Evolutionary conservation across 2,329 filamentous ascomycete species (phyloP).

Genomic region (Tolypocladium album): DNA sequence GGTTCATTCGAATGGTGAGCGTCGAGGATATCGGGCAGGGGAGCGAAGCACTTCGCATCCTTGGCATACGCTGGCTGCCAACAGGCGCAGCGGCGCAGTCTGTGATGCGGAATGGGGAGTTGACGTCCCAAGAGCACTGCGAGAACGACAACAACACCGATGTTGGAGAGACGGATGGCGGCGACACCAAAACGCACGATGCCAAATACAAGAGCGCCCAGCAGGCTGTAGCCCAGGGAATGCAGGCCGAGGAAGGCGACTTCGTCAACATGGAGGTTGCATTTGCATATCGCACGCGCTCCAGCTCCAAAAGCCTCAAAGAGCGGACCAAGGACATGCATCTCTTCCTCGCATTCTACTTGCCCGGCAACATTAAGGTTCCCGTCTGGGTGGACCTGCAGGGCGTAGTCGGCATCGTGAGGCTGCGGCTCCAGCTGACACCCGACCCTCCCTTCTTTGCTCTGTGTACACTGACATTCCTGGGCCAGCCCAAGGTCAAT

Average conservation of each 20-base stretch:
- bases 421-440: conserved; percentile 59
- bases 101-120: conserved; percentile 46
- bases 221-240: conserved; percentile 37
- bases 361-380: conserved; percentile 41
- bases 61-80: conserved; percentile 63
- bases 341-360: conserved; percentile 60
- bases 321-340: conserved; percentile 58
- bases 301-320: conserved; percentile 50
- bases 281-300: conserved; percentile 59
- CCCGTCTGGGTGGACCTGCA: conserved; percentile 67
- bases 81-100: conserved; percentile 56
- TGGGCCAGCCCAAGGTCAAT: conserved; percentile 64
- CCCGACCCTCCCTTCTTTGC: conserved; percentile 69
- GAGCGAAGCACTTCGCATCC: conserved; percentile 57
- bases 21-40: conserved; percentile 69
- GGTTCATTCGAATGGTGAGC: conserved; percentile 61
- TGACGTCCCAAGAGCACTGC: conserved; percentile 26
- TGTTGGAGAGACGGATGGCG: conserved; percentile 6
- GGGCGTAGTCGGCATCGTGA: conserved; percentile 60
- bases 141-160: conserved; percentile 16
- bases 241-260: conserved; percentile 68
- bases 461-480: conserved; percentile 63
- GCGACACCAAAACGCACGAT: conserved; percentile 15
- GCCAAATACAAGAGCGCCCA: conserved; percentile 21
- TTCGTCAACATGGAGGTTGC: conserved; percentile 70